Conservation (phyloP, 2,329 filamentous ascomycete species). For the Ilyonectria robusta region DNA sequence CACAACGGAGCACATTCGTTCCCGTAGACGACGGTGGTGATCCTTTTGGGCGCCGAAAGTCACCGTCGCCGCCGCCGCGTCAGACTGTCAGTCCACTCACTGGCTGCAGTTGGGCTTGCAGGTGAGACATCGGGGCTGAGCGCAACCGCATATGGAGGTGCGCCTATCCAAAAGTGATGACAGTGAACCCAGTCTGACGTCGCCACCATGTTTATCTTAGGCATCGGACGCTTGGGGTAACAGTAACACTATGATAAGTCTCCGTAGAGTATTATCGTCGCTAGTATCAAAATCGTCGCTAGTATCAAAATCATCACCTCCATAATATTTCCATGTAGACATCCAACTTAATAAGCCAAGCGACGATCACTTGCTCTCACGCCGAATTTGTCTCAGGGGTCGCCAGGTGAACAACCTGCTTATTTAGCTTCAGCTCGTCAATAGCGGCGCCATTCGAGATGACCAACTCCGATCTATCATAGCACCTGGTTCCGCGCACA, state of each 20-base stretch:
- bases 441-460: constrained; percentile 9
- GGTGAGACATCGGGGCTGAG: neutral
- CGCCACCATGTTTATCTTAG: neutral
- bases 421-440: constrained; percentile 11
- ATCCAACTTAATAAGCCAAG: neutral
- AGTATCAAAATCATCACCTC: neutral
- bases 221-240: neutral
- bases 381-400: neutral
- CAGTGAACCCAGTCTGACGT: neutral
- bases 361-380: neutral
- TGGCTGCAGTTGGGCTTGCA: neutral
- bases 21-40: neutral
- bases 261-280: neutral
- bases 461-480: neutral
- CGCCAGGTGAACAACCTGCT: neutral
- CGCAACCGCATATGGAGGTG: neutral
- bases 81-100: constrained; percentile 1
- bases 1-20: constrained; percentile 9
- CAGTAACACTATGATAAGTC: neutral
- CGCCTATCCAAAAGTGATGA: neutral
- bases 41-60: neutral
- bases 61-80: neutral
- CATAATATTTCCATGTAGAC: neutral
- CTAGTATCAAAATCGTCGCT: neutral
- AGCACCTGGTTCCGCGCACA: constrained; percentile 2